Conservation (phyloP, 2,329 filamentous ascomycete genomes). For the Calonectria multiphialidica region DNA sequence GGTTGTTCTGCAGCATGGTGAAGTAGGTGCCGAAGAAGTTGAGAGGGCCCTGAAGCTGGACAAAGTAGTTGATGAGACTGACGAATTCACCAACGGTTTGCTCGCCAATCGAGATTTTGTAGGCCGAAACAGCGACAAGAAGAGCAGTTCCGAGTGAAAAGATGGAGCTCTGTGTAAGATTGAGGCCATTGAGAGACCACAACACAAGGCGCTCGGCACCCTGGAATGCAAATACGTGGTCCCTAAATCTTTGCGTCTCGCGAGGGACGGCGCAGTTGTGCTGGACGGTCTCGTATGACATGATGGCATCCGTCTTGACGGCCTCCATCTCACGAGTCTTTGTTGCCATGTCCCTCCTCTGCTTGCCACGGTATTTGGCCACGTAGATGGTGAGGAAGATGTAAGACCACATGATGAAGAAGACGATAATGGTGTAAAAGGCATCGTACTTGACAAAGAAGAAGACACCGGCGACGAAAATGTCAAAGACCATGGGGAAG, state of each 20-base stretch:
- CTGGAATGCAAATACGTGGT: constrained; percentile 66
- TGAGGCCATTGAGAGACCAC: constrained; percentile 59
- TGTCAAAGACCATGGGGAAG: constrained; percentile 63
- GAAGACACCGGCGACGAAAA: constrained; percentile 60
- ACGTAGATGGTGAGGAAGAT: constrained; percentile 64
- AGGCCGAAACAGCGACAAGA: constrained; percentile 72
- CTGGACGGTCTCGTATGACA: constrained; percentile 69
- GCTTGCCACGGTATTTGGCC: constrained; percentile 58
- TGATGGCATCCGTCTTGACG: constrained; percentile 61
- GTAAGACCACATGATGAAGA: constrained; percentile 62
- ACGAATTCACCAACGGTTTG: constrained; percentile 69
- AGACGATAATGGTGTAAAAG: constrained; percentile 61
- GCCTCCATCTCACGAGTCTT: constrained; percentile 62
- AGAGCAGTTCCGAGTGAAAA: constrained; percentile 71
- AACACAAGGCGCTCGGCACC: constrained; percentile 45
- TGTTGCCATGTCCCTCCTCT: constrained; percentile 57
- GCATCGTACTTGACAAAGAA: constrained; percentile 60
- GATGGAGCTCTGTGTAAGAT: constrained; percentile 72
- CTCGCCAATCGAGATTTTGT: constrained; percentile 68
- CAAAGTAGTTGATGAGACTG: constrained; percentile 68
- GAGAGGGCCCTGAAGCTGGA: constrained; percentile 70
- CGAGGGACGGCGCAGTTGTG: constrained; percentile 73
- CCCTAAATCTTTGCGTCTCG: constrained; percentile 68
- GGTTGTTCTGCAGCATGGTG: constrained; percentile 58
- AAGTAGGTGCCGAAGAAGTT: constrained; percentile 70